These are phyloP conservation scores for Syncephalis plumigaleata DNA, from an alignment of 371 early-diverging fungal species.

Conservation along the genomic window DNA sequence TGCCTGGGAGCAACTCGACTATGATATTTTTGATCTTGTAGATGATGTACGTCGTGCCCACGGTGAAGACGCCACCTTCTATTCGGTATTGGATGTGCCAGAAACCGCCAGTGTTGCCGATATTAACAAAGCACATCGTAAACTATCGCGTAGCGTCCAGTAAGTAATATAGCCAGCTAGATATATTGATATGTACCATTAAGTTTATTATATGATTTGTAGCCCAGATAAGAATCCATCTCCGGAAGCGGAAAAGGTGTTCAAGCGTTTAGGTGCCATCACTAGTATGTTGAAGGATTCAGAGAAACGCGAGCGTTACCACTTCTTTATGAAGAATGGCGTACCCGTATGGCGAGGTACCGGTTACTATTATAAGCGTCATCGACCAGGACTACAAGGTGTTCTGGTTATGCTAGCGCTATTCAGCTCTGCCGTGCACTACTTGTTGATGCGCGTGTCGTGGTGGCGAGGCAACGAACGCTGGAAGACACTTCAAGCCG, in stretches of 20 bases:
- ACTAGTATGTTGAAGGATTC: constrained; percentile 46
- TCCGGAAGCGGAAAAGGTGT: constrained; percentile 30
- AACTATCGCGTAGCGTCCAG: constrained; percentile 85
- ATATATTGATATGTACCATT: no score
- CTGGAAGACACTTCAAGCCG: no score
- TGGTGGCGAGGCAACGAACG: no score
- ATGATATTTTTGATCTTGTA: constrained; percentile 65
- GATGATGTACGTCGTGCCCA: constrained; percentile 50
- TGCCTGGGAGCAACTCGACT: constrained; percentile 18
- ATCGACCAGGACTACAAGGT: constrained; percentile 53
- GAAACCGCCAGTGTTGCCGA: constrained; percentile 51
- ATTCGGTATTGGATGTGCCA: constrained; percentile 31
- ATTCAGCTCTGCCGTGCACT: not conserved
- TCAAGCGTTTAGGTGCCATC: constrained; percentile 45
- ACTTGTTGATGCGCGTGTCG: not conserved
- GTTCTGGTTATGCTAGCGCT: constrained; percentile 12
- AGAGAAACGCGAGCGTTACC: constrained; percentile 51
- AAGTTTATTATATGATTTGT: constrained; percentile 1
- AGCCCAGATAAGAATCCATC: constrained; percentile 62
- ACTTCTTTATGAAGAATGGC: constrained; percentile 75
- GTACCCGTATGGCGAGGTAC: constrained; percentile 78
- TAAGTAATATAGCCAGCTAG: constrained; percentile 24
- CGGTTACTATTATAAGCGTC: constrained; percentile 58
- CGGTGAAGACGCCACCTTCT: constrained; percentile 37
- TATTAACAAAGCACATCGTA: constrained; percentile 74